Evolutionary conservation across 768 basidiomycete species (phyloP).

Genomic region (Lepiota venenata): DNA sequence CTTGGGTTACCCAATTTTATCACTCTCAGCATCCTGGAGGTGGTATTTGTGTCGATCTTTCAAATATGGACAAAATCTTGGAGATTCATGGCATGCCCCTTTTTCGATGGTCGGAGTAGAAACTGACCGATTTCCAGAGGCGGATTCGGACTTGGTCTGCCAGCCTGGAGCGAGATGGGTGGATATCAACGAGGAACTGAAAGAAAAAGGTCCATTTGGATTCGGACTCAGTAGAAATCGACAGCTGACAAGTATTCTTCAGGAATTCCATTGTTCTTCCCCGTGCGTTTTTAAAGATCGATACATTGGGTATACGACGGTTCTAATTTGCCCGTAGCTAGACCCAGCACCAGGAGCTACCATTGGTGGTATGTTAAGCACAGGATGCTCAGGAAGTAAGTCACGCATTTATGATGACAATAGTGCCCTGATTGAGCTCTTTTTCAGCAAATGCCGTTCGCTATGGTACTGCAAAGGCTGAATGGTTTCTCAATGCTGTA

Average conservation of each 20-base stretch:
- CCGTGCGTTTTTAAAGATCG: constrained; percentile 40
- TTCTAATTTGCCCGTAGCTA: constrained; percentile 38
- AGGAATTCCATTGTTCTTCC: constrained; percentile 83
- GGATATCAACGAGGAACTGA: constrained; percentile 65
- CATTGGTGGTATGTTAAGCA: constrained; percentile 84
- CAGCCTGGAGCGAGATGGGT: constrained; percentile 74
- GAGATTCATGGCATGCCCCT: constrained; percentile 58
- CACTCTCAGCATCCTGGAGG: constrained; percentile 37
- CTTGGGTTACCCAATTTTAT: not conserved
- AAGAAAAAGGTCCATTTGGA: constrained; percentile 45
- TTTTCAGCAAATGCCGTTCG: constrained; percentile 69
- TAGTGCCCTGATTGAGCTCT: not conserved
- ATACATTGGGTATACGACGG: not conserved
- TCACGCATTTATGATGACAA: not conserved
- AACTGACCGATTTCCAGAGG: constrained; percentile 36
- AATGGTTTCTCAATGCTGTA: constrained; percentile 89
- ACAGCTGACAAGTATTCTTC: not conserved
- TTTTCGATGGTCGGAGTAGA: not conserved
- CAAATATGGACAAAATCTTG: constrained; percentile 75
- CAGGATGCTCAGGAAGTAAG: constrained; percentile 81
- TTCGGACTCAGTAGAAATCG: not conserved
- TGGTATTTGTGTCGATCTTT: constrained; percentile 80
- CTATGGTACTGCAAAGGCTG: constrained; percentile 86
- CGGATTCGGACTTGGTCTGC: constrained; percentile 69
- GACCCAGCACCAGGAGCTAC: constrained; percentile 80